Base-by-base conservation (phyloP, 768 basidiomycete species). In the Clitopilus passeckerianus region DNA sequence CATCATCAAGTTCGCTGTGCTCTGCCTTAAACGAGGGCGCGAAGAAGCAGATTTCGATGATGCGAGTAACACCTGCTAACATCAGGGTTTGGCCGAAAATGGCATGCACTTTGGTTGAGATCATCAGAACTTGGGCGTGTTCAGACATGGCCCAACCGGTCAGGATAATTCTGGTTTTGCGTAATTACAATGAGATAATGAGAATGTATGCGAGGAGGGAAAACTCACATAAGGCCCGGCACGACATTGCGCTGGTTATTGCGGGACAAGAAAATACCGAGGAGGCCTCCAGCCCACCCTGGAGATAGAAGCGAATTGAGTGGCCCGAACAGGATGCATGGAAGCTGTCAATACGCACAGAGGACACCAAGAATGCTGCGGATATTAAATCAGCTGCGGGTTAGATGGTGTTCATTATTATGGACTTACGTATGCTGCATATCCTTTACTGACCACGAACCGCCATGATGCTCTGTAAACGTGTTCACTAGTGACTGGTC, bases 101-200 rank as follows among this genome's bases (percentile, higher is more conserved):
- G 0, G 81, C 79, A 67, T 96, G 94, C 2, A 95, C 89, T 88
- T 91, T 64, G 0, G 93, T 91, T 0, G 93, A 93, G 37, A 95
- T 77, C 85, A 86, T 87, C 54, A 94, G 78, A 5, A 84, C 86
- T 74, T 98, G 95, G 0, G 84, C 84, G 63, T 97, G 95, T 46
- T 91, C 86, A 0, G 90, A 90, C 91, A 97, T 95, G 0, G 89
- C 94, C 87, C 91, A 96, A 6, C 95, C 95, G 0, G 95, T 97
- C 60, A 97, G 77, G 59, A 93, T 86, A 63, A 95, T 88, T 53
- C 90, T 93, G 60, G 27, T 30, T 3, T 30, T 34, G 41, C 14
- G 60, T 5, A 6, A 61, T 54, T 54, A 22, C 50, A 54, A 34
- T 50, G 41, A 5, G 34, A 15, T 30, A 5, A 0, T 16, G 27